Evolutionary conservation across 805 yeast genomes (phyloP).

Genomic region (Saccharomycopsis schoenii): DNA sequence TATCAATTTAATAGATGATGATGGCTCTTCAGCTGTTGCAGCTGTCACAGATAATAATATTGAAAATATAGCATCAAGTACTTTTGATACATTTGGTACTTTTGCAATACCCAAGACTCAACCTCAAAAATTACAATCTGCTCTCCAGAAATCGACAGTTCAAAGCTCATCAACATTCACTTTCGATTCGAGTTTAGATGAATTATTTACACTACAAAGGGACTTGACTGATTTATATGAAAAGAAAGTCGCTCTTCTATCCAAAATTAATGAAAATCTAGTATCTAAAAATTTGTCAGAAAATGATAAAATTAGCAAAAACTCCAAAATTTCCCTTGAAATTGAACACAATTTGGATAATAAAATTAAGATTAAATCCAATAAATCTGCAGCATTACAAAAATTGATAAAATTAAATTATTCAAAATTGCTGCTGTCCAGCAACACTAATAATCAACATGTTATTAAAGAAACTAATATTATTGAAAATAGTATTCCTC

Average conservation of each 20-base stretch:
- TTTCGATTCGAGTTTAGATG: background rate
- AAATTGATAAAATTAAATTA: background rate
- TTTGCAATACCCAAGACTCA: slow-evolving; percentile 6
- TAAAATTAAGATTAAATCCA: background rate
- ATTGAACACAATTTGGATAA: slow-evolving; percentile 1
- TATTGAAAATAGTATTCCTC: background rate
- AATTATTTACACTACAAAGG: background rate
- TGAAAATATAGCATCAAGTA: background rate
- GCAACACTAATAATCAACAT: background rate
- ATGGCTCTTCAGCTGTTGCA: background rate
- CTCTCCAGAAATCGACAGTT: background rate
- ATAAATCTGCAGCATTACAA: background rate
- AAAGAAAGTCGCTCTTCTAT: slow-evolving; percentile 6
- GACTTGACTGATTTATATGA: slow-evolving; percentile 9
- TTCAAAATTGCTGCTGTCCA: background rate
- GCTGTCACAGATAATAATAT: background rate
- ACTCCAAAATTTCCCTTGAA: background rate
- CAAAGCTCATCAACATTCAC: background rate
- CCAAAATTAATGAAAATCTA: slow-evolving; percentile 7
- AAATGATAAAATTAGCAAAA: slow-evolving; percentile 10
- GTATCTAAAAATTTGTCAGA: slow-evolving; percentile 16
- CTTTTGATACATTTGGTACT: background rate
- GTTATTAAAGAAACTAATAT: background rate
- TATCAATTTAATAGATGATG: background rate
- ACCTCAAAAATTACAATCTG: background rate